Percentiles rank a stretch among this genome's conserved stretches.
Conservation (phyloP, 768 basidiomycete species). For the Leccinum boreale region DNA sequence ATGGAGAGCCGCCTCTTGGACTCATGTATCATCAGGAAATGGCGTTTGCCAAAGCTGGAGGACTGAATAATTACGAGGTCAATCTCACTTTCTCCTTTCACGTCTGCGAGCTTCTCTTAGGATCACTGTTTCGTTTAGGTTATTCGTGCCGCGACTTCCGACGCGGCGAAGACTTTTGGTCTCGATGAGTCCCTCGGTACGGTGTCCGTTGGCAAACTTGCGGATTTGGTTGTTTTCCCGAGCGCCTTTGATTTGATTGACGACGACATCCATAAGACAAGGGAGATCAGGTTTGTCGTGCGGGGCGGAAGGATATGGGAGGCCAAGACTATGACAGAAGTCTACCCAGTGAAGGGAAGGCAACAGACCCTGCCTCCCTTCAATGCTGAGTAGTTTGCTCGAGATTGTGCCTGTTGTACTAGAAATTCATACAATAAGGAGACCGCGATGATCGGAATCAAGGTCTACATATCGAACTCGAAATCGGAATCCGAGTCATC, state of each 20-base stretch:
- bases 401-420: not conserved
- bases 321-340: slow-evolving; percentile 61
- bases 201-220: slow-evolving; percentile 62
- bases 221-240: slow-evolving; percentile 68
- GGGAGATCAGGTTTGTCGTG: slow-evolving; percentile 52
- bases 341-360: slow-evolving; percentile 67
- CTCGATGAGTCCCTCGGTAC: slow-evolving; percentile 61
- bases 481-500: slow-evolving; percentile 78
- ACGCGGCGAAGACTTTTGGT: slow-evolving; percentile 63
- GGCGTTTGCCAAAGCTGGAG: slow-evolving; percentile 60
- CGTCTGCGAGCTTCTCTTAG: not conserved
- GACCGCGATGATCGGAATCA: not conserved
- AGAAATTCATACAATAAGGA: not conserved
- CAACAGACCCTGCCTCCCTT: slow-evolving; percentile 54
- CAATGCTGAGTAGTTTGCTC: slow-evolving; percentile 41
- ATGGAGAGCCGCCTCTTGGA: slow-evolving; percentile 70
- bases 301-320: slow-evolving; percentile 72
- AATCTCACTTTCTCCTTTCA: not conserved
- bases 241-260: slow-evolving; percentile 55
- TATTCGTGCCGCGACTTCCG: slow-evolving; percentile 63
- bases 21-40: slow-evolving; percentile 78
- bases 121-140: slow-evolving; percentile 37
- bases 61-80: slow-evolving; percentile 70
- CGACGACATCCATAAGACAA: slow-evolving; percentile 48
- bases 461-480: slow-evolving; percentile 62